Evolutionary conservation across 768 basidiomycete genomes (phyloP).

Genomic region (Rhodotorula taiwanensis): DNA sequence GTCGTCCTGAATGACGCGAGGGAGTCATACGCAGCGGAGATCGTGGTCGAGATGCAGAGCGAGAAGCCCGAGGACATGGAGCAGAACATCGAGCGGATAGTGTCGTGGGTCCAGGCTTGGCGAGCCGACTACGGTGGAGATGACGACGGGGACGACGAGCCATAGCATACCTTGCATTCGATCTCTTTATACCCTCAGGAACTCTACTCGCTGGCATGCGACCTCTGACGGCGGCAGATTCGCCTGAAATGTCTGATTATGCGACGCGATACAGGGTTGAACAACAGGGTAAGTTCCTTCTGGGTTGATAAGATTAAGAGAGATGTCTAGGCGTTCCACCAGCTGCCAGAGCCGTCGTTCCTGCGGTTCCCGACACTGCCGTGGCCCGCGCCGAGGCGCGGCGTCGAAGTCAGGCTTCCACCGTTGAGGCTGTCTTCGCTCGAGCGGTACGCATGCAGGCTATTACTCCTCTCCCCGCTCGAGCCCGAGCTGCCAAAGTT

Average conservation of each 20-base stretch:
- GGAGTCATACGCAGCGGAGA: slow-evolving; percentile 73
- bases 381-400: slow-evolving; percentile 25
- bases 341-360: slow-evolving; percentile 21
- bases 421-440: not conserved
- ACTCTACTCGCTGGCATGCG: too few relatives aligned
- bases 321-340: slow-evolving; percentile 16
- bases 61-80: slow-evolving; percentile 73
- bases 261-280: not conserved
- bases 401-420: slow-evolving; percentile 16
- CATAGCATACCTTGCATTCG: not conserved
- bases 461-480: slow-evolving; percentile 11
- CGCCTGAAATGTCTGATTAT: too few relatives aligned
- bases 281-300: not conserved
- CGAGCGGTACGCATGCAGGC: not conserved
- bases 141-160: slow-evolving; percentile 34
- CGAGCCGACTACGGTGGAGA: slow-evolving; percentile 41
- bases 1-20: slow-evolving; percentile 81
- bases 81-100: slow-evolving; percentile 74
- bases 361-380: slow-evolving; percentile 16
- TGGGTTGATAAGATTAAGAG: too few relatives aligned
- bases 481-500: slow-evolving; percentile 28
- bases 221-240: too few relatives aligned
- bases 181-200: not conserved
- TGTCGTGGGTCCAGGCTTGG: slow-evolving; percentile 83
- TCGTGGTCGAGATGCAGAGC: slow-evolving; percentile 76